Percentiles rank a stretch among this genome's conserved stretches.
Evolutionary conservation across 176 grass and related monocot species (phyloP).

Genomic region (Triticum timopheevii): DNA sequence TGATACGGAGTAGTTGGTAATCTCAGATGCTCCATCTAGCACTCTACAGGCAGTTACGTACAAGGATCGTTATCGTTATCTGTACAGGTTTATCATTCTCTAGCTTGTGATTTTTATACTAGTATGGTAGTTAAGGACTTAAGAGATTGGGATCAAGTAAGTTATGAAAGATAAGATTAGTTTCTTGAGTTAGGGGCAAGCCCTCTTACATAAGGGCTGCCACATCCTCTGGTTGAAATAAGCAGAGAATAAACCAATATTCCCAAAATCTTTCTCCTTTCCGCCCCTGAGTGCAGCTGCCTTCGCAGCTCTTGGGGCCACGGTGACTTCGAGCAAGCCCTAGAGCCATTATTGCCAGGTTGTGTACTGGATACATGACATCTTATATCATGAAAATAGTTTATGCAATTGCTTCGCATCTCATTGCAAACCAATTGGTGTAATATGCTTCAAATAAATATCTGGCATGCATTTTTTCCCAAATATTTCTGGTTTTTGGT

Average conservation of each 20-base stretch:
- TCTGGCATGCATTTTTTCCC: background rate
- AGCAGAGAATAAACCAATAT: background rate
- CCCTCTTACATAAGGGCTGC: too few relatives aligned
- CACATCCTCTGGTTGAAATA: background rate
- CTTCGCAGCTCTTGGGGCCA: background rate
- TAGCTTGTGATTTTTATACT: background rate
- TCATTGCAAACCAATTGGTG: background rate
- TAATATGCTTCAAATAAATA: background rate
- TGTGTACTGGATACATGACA: background rate
- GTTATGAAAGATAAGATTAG: background rate
- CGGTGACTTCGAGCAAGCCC: background rate
- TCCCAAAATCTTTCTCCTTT: background rate
- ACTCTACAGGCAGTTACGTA: background rate
- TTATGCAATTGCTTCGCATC: background rate
- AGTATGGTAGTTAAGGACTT: background rate
- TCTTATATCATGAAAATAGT: too few relatives aligned
- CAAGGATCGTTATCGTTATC: background rate
- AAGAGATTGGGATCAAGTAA: background rate
- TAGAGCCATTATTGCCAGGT: background rate
- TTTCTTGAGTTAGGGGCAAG: background rate
- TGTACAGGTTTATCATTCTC: background rate
- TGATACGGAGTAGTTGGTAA: background rate
- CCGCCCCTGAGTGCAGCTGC: background rate
- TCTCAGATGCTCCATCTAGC: background rate
- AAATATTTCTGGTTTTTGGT: background rate